Base-by-base conservation (phyloP, 2,329 filamentous ascomycete species). In the Trichophyton benhamiae region DNA sequence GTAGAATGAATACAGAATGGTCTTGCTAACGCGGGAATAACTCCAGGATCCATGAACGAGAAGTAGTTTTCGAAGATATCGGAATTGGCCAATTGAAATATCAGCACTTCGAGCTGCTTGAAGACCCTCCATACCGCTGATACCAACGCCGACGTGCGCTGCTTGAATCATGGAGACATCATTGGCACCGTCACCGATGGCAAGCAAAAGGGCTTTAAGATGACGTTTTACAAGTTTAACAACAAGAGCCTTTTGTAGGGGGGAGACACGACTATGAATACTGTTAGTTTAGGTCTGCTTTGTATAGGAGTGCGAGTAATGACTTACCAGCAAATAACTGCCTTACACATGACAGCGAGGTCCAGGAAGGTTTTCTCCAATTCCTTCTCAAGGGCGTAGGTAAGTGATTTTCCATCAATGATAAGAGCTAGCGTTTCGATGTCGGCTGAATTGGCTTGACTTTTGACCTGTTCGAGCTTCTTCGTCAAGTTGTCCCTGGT, bases 161-260 rank as follows among this genome's bases (percentile, higher is more conserved):
- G 94, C 94, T 78, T 99, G 94, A 61, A 99, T 99, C 94, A 99
- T 99, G 17, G 92, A 96, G n/a, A 99, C 94, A 70, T 99, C 94
- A 76, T 99, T 99, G 55, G 94, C 94, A 66, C 94, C 94, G 69
- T 99, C 94, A 67, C 94, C 94, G 72, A 99, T 96, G 59, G 94
- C 94, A 58, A 99, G 84, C 60, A 96, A 84, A 67, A 99, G 91
- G 11, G 90, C 85, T 72, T 96, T 89, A 67, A 94, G 83, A 72
- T 96, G 89, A 67, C 91, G 89, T 77, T 97, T 99, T 71, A 99
- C 94, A 66, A 97, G 84, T 79, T 99, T 99, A 67, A 99, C 94
- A 22, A 99, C 94, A 65, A 99, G 80, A 15, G 94, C 95, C 76
- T 99, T 99, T 70, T 99, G 94, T 57, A 99, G 80, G 2, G 94